Base-by-base conservation (phyloP, 140 eudicot species). In the Senecio squalidus region DNA sequence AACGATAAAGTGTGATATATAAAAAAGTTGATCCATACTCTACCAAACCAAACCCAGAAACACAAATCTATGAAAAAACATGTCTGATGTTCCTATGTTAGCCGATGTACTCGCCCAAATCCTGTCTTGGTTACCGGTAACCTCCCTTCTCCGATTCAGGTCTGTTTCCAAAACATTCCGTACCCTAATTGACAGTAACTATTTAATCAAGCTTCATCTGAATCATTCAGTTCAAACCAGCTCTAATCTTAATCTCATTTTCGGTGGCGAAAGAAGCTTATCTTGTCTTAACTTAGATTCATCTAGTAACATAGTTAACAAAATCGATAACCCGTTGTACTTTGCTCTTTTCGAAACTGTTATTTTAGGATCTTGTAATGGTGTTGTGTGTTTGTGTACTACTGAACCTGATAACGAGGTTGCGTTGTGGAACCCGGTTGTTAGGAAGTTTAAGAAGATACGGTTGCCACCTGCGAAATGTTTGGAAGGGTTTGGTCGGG, bases 321-420 rank as follows among this genome's bases (percentile, higher is more conserved):
- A 47, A 16, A 67, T 54, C 0, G 76, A 75, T 39, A 69, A 75
- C 62, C 80, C 80, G 36, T 16, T 75, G 7, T 68, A 55, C 53
- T 68, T 62, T 29, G 70, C 71, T 2, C 55, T 69, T 6, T 61
- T 57, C 26, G 71, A 69, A 16, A 62, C 67, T 14, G 72, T 68
- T 4, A 61, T 74, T 6, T 62, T 75, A 34, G 80, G 80, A 1
- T 39, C 67, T 2, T 75, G 76, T 39, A 68, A 75, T 17, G 76
- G 76, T 9, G 31, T 75, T 2, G 41, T 75, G 0, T 70, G 74
- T 17, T 56, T 75, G 44, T 69, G 80, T 16, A 72, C 77, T 0
- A 72, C 72, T 15, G 74, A 74, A 23, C 74, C 74, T 15, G 80
- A 74, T 33, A 74, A 62, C 2, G 80, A 69, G 30, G 63, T 74